A percentile compares a stretch with the other conserved stretches of the same genome.
Conservation (phyloP, 768 basidiomycete species). For the Boletus sensibilis region DNA sequence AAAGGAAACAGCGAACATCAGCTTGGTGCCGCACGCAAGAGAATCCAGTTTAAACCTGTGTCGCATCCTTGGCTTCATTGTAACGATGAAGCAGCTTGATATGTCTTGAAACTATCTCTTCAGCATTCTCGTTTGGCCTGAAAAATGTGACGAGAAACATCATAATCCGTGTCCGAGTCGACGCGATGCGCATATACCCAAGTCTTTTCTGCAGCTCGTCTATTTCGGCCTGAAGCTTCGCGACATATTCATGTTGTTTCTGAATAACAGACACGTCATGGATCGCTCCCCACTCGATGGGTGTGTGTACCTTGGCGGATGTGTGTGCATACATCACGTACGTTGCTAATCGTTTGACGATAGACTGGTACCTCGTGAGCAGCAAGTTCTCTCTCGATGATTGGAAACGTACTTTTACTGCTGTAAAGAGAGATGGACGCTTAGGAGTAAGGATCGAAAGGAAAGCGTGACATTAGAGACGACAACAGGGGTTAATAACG, state of each 20-base stretch:
- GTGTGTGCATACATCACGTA: constrained; percentile 30
- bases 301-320: constrained; percentile 28
- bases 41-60: constrained; percentile 50
- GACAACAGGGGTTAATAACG: constrained; percentile 8
- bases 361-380: not conserved
- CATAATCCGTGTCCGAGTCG: not conserved
- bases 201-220: constrained; percentile 46
- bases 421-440: not conserved
- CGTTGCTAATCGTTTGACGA: not conserved
- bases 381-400: not conserved
- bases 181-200: constrained; percentile 35
- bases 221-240: constrained; percentile 49
- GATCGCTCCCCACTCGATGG: not conserved
- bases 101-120: constrained; percentile 60
- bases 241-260: constrained; percentile 52
- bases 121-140: constrained; percentile 48
- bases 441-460: not conserved
- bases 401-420: not conserved
- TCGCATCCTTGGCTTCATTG: constrained; percentile 81
- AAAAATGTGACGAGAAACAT: not conserved
- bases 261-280: constrained; percentile 18
- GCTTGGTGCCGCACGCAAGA: not conserved
- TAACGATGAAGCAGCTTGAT: constrained; percentile 73
- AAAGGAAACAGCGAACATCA: not conserved
- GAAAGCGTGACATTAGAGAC: not conserved